Conservation (phyloP, 192 early-diverging fungal species). For the Backusella tarrabulga region DNA sequence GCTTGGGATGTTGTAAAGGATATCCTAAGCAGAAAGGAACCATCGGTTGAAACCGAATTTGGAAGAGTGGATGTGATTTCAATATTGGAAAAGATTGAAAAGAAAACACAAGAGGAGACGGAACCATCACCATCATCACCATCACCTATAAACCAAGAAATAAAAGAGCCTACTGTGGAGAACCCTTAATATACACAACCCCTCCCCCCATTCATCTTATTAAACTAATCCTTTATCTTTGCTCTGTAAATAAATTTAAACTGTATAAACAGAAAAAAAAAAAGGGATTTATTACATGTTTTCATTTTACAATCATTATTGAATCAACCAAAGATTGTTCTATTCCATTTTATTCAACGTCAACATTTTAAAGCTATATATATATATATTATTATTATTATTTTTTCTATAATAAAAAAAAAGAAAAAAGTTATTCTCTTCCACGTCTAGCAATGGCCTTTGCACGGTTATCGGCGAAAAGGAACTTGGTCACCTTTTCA, state of each 20-base stretch:
- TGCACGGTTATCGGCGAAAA: constrained; percentile 92
- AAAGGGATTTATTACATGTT: background rate
- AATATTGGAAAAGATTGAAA: constrained; percentile 5
- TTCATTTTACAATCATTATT: background rate
- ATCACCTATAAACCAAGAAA: background rate
- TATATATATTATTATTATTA: background rate
- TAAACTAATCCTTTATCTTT: background rate
- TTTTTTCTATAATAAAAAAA: background rate
- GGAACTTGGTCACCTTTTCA: constrained; percentile 69
- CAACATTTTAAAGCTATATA: background rate
- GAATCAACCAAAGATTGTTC: background rate
- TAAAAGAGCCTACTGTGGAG: background rate
- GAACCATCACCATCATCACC: background rate
- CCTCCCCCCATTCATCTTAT: background rate
- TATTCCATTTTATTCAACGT: background rate
- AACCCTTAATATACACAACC: background rate
- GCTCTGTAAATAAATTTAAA: constrained; percentile 2
- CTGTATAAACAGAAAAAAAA: background rate
- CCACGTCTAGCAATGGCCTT: constrained; percentile 64
- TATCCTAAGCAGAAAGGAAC: background rate
- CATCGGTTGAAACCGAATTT: constrained; percentile 22
- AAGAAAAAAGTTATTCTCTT: background rate
- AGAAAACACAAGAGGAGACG: background rate
- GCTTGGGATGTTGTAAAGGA: constrained; percentile 29
- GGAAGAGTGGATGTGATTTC: constrained; percentile 13